phyloP scores from a whole-genome alignment of 148 eudicot genomes.

The Heliosperma pusillum region DNA sequence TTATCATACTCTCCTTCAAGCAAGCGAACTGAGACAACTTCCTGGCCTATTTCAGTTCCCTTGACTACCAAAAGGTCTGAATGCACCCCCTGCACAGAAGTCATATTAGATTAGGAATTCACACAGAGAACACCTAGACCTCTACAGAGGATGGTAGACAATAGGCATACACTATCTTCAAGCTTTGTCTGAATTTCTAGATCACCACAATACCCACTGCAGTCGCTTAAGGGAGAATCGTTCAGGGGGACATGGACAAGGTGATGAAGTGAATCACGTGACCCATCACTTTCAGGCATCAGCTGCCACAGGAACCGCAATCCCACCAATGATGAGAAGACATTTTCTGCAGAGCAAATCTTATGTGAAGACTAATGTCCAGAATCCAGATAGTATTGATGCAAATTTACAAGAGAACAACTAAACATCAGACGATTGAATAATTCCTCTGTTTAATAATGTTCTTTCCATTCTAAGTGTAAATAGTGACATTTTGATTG shows the following conservation, averaged over 20 bases:
- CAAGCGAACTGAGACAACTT: conserved; percentile 74
- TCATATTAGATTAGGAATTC: conserved; percentile 12
- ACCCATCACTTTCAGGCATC: conserved; percentile 57
- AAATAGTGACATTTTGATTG: too few species aligned
- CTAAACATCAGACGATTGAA: not conserved
- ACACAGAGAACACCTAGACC: conserved; percentile 1
- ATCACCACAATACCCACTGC: conserved; percentile 88
- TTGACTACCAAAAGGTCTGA: conserved; percentile 76
- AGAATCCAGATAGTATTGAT: not conserved
- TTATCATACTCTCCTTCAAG: conserved; percentile 52
- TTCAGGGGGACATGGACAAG: conserved; percentile 78
- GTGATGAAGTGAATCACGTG: conserved; percentile 57
- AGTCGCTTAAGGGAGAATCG: conserved; percentile 86
- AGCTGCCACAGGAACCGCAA: conserved; percentile 78
- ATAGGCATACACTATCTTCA: conserved; percentile 59
- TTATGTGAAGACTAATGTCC: conserved; percentile 18
- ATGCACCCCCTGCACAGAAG: conserved; percentile 54
- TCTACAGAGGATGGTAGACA: conserved; percentile 12
- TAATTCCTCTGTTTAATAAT: not conserved
- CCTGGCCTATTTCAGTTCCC: conserved; percentile 86
- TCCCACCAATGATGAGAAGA: conserved; percentile 90
- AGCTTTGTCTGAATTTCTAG: conserved; percentile 73
- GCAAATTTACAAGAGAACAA: not conserved
- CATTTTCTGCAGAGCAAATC: conserved; percentile 59
- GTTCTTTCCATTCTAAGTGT: too few species aligned